These are phyloP conservation scores for Umbelopsis sp. DNA, from an alignment of 192 early-diverging fungal species.

Conservation along the genomic window DNA sequence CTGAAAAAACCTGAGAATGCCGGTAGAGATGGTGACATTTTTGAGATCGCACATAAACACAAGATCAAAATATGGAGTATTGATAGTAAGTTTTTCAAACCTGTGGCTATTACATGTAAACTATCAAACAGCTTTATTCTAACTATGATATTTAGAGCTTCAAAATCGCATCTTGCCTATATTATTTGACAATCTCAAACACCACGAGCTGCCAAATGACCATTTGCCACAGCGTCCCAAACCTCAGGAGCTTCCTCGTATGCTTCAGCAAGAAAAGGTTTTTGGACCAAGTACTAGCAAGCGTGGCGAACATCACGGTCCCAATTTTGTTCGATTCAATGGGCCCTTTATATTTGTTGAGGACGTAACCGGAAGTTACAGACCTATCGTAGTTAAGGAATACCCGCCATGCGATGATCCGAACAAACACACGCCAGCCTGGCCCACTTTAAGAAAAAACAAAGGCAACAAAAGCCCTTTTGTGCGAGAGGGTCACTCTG, in stretches of 20 bases:
- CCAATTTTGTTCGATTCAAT: slow-evolving; percentile 18
- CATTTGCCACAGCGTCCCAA: slow-evolving; percentile 1
- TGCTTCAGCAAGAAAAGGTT: slow-evolving; percentile 22
- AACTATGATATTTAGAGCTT: background rate
- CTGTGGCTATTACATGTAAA: background rate
- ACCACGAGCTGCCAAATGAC: slow-evolving; percentile 6
- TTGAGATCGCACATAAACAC: slow-evolving; percentile 21
- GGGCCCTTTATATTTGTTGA: slow-evolving; percentile 14
- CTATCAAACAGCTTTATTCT: background rate
- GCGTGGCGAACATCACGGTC: slow-evolving; percentile 19
- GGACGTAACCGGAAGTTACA: slow-evolving; percentile 12
- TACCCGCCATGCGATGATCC: slow-evolving; percentile 3
- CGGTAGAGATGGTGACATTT: slow-evolving; percentile 19
- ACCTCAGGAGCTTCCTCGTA: slow-evolving; percentile 15
- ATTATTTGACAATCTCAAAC: background rate
- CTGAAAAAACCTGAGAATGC: slow-evolving; percentile 1
- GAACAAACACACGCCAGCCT: background rate
- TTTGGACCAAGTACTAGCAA: slow-evolving; percentile 15
- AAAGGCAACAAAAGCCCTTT: slow-evolving; percentile 2
- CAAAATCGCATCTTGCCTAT: slow-evolving; percentile 9
- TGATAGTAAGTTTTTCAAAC: slow-evolving; percentile 18
- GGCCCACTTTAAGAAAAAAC: slow-evolving; percentile 1
- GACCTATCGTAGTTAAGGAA: slow-evolving; percentile 16
- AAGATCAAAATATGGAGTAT: slow-evolving; percentile 24
- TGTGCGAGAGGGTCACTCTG: background rate